Conservation (phyloP, 1,139 yeast genomes). For the Kurtzmaniella quercitrusa region DNA sequence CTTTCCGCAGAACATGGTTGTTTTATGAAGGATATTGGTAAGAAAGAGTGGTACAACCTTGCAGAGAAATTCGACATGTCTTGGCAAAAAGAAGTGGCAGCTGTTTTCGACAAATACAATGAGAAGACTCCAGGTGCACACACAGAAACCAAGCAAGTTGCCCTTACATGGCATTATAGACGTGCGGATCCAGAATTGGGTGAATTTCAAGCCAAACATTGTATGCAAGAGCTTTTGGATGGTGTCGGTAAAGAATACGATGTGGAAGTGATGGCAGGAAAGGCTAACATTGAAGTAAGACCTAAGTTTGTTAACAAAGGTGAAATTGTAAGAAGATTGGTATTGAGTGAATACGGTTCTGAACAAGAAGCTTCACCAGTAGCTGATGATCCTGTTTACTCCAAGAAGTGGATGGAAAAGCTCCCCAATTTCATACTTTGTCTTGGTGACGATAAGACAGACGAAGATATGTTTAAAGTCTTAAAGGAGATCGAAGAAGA, state of each 20-base stretch:
- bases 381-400: slow-evolving; percentile 19
- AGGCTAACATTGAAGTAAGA: slow-evolving; percentile 94
- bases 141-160: slow-evolving; percentile 86
- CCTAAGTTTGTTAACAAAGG: slow-evolving; percentile 95
- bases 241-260: slow-evolving; percentile 67
- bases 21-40: slow-evolving; percentile 71
- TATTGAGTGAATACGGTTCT: slow-evolving; percentile 57
- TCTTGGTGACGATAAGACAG: slow-evolving; percentile 94
- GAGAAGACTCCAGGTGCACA: slow-evolving; percentile 88
- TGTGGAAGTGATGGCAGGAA: slow-evolving; percentile 92
- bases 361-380: slow-evolving; percentile 33
- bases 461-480: slow-evolving; percentile 93
- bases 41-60: slow-evolving; percentile 72
- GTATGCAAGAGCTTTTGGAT: slow-evolving; percentile 59
- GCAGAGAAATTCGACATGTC: slow-evolving; percentile 85
- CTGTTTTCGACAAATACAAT: slow-evolving; percentile 69
- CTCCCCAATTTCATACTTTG: slow-evolving; percentile 84
- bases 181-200: slow-evolving; percentile 93
- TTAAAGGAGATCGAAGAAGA: slow-evolving; percentile 55
- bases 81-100: slow-evolving; percentile 83
- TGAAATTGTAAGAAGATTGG: slow-evolving; percentile 82
- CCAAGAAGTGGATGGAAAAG: slow-evolving; percentile 14
- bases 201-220: slow-evolving; percentile 72
- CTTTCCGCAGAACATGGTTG: slow-evolving; percentile 98
- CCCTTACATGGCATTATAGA: slow-evolving; percentile 97